Conservation (phyloP, 2,329 filamentous ascomycete species). For the Cercospora sesami region DNA sequence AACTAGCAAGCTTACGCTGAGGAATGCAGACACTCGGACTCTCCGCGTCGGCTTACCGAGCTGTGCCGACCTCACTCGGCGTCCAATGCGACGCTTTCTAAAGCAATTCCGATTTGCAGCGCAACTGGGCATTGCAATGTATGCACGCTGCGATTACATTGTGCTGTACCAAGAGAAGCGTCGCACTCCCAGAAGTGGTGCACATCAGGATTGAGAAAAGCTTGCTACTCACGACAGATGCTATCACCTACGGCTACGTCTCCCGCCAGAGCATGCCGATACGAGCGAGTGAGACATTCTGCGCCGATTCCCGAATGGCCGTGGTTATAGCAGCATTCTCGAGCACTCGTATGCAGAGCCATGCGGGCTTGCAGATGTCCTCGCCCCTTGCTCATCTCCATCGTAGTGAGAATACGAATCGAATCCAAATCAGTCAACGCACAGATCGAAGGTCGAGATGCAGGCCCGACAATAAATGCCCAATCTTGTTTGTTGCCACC, state of each 20-base stretch:
- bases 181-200: not conserved
- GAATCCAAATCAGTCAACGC: not conserved
- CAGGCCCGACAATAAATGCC: not conserved
- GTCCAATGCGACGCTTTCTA: too few species aligned
- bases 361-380: not conserved
- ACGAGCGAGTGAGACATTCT: not conserved
- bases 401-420: not conserved
- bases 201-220: not conserved
- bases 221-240: not conserved
- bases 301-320: not conserved
- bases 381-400: slow-evolving; percentile 3
- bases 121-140: not conserved
- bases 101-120: not conserved
- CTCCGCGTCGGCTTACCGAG: slow-evolving; percentile 12
- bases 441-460: not conserved
- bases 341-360: not conserved
- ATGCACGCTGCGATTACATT: not conserved
- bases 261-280: not conserved
- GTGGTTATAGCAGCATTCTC: not conserved
- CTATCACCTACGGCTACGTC: not conserved
- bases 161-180: not conserved
- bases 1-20: not conserved
- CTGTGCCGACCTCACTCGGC: slow-evolving; percentile 9
- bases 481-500: slow-evolving; percentile 24
- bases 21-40: slow-evolving; percentile 10